Conservation (phyloP, 176 grass and related monocot species). For the Puccinellia tenuiflora region DNA sequence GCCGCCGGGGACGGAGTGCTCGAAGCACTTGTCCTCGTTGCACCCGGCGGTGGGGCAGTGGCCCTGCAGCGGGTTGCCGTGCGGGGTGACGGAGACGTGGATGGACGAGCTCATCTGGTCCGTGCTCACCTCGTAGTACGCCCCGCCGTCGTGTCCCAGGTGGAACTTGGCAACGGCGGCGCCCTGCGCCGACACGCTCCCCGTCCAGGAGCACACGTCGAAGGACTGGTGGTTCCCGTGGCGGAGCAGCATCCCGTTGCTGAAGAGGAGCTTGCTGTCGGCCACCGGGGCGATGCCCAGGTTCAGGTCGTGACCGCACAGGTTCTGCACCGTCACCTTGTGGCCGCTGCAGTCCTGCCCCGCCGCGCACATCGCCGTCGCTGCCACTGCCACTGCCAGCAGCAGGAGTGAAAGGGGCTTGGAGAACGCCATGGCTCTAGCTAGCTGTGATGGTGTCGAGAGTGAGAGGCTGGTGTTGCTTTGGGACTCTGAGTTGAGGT, state of each 20-base stretch:
- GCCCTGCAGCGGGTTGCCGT: not conserved
- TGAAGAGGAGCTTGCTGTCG: constrained; percentile 6
- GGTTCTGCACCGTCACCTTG: constrained; percentile 52
- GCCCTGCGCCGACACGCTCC: not conserved
- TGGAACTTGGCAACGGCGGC: constrained; percentile 25
- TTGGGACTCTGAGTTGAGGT: not conserved
- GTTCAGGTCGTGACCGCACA: not conserved
- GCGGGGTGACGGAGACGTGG: constrained; percentile 13
- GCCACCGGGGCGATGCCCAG: not conserved
- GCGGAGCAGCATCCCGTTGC: not conserved
- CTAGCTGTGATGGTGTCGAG: not conserved
- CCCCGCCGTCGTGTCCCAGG: constrained; percentile 33
- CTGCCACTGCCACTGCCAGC: not conserved
- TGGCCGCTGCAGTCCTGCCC: not conserved
- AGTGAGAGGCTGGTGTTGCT: not conserved
- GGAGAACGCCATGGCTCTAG: constrained; percentile 3
- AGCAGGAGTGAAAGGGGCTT: not conserved
- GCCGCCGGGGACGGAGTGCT: constrained; percentile 19
- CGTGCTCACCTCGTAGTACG: constrained; percentile 33
- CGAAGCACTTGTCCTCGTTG: constrained; percentile 7
- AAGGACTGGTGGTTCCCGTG: constrained; percentile 14
- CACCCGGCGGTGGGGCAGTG: constrained; percentile 28
- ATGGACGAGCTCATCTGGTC: not conserved
- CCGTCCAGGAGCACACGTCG: constrained; percentile 31
- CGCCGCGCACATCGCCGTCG: not conserved